Conservation (phyloP, 2,329 filamentous ascomycete species). For the Fusarium clavum region DNA sequence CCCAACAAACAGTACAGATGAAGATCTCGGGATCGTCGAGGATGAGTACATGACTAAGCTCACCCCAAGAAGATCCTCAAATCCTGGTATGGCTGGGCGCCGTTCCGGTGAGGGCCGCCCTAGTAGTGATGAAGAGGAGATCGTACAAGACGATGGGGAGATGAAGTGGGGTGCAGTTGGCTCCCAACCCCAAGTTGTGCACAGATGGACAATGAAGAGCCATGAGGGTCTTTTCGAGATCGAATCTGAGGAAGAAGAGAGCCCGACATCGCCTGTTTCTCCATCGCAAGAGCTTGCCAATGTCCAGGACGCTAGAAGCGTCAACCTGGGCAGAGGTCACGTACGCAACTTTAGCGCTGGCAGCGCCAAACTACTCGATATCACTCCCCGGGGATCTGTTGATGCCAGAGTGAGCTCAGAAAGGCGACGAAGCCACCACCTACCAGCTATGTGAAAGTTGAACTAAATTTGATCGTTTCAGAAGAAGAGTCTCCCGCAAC, state of each 20-base stretch:
- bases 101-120: conserved; percentile 64
- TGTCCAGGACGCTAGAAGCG: conserved; percentile 74
- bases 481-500: conserved; percentile 41
- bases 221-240: conserved; percentile 63
- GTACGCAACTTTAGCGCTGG: conserved; percentile 80
- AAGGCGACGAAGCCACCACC: conserved; percentile 44
- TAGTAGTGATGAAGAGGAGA: conserved; percentile 70
- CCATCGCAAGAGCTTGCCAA: conserved; percentile 53
- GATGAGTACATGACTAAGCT: conserved; percentile 78
- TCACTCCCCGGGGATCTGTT: conserved; percentile 66
- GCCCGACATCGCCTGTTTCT: conserved; percentile 46
- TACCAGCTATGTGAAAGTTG: conserved; percentile 32
- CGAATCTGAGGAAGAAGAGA: conserved; percentile 52
- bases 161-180: conserved; percentile 65
- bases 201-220: conserved; percentile 65
- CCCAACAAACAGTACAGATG: conserved; percentile 63
- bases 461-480: conserved; percentile 33
- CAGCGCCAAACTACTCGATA: conserved; percentile 78
- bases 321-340: conserved; percentile 74
- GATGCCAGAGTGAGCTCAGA: conserved; percentile 59
- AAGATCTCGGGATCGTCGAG: conserved; percentile 71
- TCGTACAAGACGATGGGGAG: conserved; percentile 53
- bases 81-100: conserved; percentile 49
- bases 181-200: conserved; percentile 67
- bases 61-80: conserved; percentile 46